Percentiles rank a stretch among this genome's conserved stretches.
Evolutionary conservation across 2,329 filamentous ascomycete genomes (phyloP).

Genomic region (Hypoxylon sp.): DNA sequence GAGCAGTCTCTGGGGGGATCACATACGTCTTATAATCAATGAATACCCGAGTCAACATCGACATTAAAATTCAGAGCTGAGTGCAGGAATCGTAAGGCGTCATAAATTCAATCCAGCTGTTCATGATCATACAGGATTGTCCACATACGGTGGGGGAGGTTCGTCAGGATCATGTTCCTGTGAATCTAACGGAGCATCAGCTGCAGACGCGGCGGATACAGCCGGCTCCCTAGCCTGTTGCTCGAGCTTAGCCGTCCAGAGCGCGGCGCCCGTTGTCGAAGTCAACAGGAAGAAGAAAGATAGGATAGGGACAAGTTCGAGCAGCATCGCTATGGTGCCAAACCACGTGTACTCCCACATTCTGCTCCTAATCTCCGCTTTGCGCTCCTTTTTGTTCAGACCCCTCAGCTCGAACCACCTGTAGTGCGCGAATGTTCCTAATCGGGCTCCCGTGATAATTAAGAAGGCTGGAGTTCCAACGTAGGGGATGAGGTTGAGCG

Average conservation of each 20-base stretch:
- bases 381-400: conserved; percentile 78
- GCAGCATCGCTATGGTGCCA: conserved; percentile 82
- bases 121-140: conserved; percentile 52
- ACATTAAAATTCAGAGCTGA: background rate
- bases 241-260: conserved; percentile 88
- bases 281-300: conserved; percentile 97
- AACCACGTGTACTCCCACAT: conserved; percentile 94
- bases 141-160: conserved; percentile 55
- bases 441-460: conserved; percentile 85
- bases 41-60: background rate
- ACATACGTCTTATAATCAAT: background rate
- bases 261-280: conserved; percentile 82
- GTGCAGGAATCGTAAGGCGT: background rate
- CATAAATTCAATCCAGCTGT: conserved; percentile 11
- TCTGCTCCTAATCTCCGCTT: conserved; percentile 74
- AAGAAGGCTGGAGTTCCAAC: conserved; percentile 89
- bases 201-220: background rate
- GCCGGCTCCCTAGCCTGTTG: conserved; percentile 57
- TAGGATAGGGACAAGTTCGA: conserved; percentile 89
- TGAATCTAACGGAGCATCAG: conserved; percentile 16
- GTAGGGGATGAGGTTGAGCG: conserved; percentile 88
- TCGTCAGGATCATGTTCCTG: conserved; percentile 49
- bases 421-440: conserved; percentile 91
- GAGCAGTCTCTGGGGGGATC: background rate
- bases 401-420: conserved; percentile 87